These are phyloP conservation scores for Balakata baccata DNA, from an alignment of 345 rosid species.

Conservation along the genomic window DNA sequence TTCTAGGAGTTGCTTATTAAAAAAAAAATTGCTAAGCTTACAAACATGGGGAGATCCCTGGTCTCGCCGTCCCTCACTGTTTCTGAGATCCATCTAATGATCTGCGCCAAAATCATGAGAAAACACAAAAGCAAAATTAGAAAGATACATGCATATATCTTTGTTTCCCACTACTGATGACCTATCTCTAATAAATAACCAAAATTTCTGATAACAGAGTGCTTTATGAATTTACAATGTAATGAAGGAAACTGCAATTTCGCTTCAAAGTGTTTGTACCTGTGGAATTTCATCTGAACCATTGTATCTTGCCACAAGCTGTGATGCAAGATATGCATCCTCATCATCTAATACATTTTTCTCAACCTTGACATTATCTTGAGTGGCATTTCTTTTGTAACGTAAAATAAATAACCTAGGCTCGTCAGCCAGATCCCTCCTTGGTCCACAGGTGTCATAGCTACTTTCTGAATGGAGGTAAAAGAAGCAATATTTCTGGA, in stretches of 20 bases:
- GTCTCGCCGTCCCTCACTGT: slow-evolving; percentile 85
- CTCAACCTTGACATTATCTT: slow-evolving; percentile 37
- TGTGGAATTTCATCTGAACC: slow-evolving; percentile 63
- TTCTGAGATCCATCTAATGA: slow-evolving; percentile 66
- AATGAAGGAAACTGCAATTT: background rate
- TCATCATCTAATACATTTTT: slow-evolving; percentile 45
- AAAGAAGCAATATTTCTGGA: slow-evolving; percentile 83
- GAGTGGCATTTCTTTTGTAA: slow-evolving; percentile 68
- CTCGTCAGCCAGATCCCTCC: slow-evolving; percentile 64
- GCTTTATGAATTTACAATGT: background rate
- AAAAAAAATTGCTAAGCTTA: slow-evolving; percentile 31
- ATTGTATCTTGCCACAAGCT: slow-evolving; percentile 83
- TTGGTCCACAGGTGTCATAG: slow-evolving; percentile 88
- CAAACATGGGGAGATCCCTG: slow-evolving; percentile 74
- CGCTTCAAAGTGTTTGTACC: slow-evolving; percentile 36
- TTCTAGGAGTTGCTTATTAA: background rate
- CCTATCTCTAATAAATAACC: background rate
- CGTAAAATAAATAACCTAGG: slow-evolving; percentile 76
- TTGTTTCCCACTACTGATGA: background rate
- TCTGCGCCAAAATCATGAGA: slow-evolving; percentile 41
- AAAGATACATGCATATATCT: background rate
- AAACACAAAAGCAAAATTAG: background rate
- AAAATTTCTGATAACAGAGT: background rate
- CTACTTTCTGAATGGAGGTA: slow-evolving; percentile 75
- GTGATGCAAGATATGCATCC: slow-evolving; percentile 76